A percentile compares a stretch with the other conserved stretches of the same genome.
Conservation (phyloP, 2,329 filamentous ascomycete species). For the Peltaster fructicola region DNA sequence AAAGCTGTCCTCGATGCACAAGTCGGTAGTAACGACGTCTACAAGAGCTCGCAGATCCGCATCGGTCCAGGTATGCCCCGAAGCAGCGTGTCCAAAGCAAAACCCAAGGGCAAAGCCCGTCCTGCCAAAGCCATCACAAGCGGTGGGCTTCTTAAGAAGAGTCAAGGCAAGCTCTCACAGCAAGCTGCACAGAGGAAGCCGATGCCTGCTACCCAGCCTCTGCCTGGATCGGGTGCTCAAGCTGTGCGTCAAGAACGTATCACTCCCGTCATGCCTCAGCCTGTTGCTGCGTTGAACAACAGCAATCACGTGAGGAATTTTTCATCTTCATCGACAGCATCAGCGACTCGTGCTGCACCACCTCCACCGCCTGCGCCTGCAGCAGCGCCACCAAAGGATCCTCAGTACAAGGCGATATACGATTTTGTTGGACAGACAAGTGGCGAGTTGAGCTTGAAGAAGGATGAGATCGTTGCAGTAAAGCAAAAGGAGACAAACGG, state of each 20-base stretch:
- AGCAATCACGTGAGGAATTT: slow-evolving; percentile 25
- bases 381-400: slow-evolving; percentile 43
- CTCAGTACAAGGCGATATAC: slow-evolving; percentile 78
- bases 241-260: slow-evolving; percentile 14
- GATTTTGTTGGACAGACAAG: slow-evolving; percentile 72
- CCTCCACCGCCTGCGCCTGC: slow-evolving; percentile 50
- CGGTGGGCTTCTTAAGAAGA: slow-evolving; percentile 66
- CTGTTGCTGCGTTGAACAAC: slow-evolving; percentile 33
- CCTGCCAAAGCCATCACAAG: slow-evolving; percentile 80
- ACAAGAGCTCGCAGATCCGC: slow-evolving; percentile 87
- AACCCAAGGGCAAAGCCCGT: slow-evolving; percentile 72
- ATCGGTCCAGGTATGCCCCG: slow-evolving; percentile 70
- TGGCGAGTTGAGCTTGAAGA: slow-evolving; percentile 67
- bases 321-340: slow-evolving; percentile 21
- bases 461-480: slow-evolving; percentile 71
- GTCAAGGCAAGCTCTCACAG: slow-evolving; percentile 57
- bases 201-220: slow-evolving; percentile 27
- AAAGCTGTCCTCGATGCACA: slow-evolving; percentile 82
- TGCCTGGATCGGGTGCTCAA: slow-evolving; percentile 14
- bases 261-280: slow-evolving; percentile 21
- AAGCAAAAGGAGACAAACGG: slow-evolving; percentile 92
- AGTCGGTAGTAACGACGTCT: slow-evolving; percentile 54
- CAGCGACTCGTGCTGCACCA: slow-evolving; percentile 23
- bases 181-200: slow-evolving; percentile 29
- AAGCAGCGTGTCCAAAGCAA: slow-evolving; percentile 65